Evolutionary conservation across 208 protist species (phyloP).

Genomic region (Wallacemonas sp.): DNA sequence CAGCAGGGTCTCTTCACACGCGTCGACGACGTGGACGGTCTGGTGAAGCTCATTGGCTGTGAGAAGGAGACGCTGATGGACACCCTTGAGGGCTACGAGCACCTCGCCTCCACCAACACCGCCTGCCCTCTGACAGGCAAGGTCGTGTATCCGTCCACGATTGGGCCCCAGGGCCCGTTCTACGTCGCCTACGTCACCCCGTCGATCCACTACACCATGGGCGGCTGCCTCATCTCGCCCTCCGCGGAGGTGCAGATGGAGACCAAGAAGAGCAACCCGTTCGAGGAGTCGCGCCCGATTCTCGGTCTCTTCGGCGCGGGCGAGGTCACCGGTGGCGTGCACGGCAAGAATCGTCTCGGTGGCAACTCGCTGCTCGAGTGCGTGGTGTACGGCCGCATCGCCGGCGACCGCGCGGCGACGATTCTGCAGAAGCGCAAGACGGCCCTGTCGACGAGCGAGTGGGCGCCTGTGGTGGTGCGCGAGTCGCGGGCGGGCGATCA

Average conservation of each 20-base stretch:
- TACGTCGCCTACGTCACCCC: constrained; percentile 92
- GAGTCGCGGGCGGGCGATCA: constrained; percentile 48
- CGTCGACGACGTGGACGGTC: constrained; percentile 43
- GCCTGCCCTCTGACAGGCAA: constrained; percentile 62
- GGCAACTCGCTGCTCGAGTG: constrained; percentile 96
- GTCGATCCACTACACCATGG: constrained; percentile 97
- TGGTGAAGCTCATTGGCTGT: constrained; percentile 70
- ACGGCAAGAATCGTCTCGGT: constrained; percentile 94
- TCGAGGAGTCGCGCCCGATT: constrained; percentile 62
- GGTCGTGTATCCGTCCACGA: constrained; percentile 60
- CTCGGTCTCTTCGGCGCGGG: constrained; percentile 91
- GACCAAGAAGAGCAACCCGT: constrained; percentile 29
- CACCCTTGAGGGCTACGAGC: constrained; percentile 61
- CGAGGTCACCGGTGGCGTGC: constrained; percentile 95
- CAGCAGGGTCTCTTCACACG: constrained; percentile 64
- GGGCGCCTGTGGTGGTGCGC: constrained; percentile 55
- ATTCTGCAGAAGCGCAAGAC: constrained; percentile 49
- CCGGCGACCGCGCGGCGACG: constrained; percentile 68
- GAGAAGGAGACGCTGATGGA: constrained; percentile 23
- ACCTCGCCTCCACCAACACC: constrained; percentile 27
- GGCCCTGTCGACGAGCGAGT: constrained; percentile 39
- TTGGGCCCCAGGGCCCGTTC: constrained; percentile 63
- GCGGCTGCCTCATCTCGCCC: constrained; percentile 89
- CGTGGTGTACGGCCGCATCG: constrained; percentile 93
- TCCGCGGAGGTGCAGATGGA: constrained; percentile 74